phyloP scores from a whole-genome alignment of 2,329 filamentous ascomycete genomes.

The Ophiostoma sp. region DNA sequence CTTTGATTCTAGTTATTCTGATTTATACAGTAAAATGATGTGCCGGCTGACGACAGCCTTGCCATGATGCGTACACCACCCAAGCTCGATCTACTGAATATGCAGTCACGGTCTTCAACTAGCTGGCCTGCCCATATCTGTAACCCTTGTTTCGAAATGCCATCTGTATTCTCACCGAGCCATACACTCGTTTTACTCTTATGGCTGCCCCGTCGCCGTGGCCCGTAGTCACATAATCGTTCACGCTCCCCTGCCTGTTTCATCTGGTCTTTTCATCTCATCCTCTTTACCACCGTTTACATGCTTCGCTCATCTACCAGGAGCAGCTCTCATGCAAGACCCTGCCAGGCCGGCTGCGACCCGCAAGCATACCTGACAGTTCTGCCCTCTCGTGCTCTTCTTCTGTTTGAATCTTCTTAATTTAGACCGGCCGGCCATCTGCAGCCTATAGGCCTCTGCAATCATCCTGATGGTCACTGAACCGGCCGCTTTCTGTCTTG shows the following conservation, averaged over 20 bases:
- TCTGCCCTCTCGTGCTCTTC: neutral
- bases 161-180: too few species aligned
- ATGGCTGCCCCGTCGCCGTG: too few species aligned
- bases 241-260: neutral
- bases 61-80: too few species aligned
- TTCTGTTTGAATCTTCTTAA: neutral
- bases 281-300: neutral
- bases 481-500: conserved; percentile 7
- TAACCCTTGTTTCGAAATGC: too few species aligned
- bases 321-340: neutral
- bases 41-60: too few species aligned
- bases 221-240: too few species aligned
- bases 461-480: neutral
- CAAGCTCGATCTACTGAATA: too few species aligned
- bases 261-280: neutral
- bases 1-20: too few species aligned
- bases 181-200: too few species aligned
- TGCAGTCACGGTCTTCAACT: too few species aligned
- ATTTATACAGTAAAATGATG: too few species aligned
- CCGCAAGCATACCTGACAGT: neutral
- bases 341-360: neutral
- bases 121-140: too few species aligned
- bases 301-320: neutral
- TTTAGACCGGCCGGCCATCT: neutral
- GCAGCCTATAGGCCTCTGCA: neutral